Conservation (phyloP, 2,329 filamentous ascomycete species). For the Fusarium liriodendri region DNA sequence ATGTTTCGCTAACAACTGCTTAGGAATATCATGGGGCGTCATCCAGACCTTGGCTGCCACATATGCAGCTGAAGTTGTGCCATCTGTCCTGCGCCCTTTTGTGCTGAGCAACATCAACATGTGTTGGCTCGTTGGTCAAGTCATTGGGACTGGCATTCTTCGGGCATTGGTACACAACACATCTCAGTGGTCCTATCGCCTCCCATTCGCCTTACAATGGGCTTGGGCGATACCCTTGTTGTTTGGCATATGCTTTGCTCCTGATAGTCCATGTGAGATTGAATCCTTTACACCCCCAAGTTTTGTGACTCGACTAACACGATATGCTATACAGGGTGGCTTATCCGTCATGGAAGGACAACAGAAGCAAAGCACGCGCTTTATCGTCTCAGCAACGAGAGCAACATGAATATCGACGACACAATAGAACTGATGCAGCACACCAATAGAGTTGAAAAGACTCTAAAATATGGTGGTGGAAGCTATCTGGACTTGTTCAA, state of each 20-base stretch:
- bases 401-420: slow-evolving; percentile 54
- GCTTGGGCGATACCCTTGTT: slow-evolving; percentile 52
- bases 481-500: slow-evolving; percentile 36
- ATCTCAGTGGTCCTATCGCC: slow-evolving; percentile 45
- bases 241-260: slow-evolving; percentile 49
- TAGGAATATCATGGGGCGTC: slow-evolving; percentile 48
- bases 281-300: background rate
- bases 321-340: slow-evolving; percentile 43
- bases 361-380: slow-evolving; percentile 48
- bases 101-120: slow-evolving; percentile 55
- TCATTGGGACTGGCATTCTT: slow-evolving; percentile 51
- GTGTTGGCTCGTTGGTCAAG: slow-evolving; percentile 56
- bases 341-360: slow-evolving; percentile 50
- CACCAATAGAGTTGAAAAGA: slow-evolving; percentile 57
- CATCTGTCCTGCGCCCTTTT: slow-evolving; percentile 48
- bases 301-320: background rate
- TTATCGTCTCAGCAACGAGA: slow-evolving; percentile 44
- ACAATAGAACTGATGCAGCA: slow-evolving; percentile 55
- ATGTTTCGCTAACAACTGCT: background rate
- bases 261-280: slow-evolving; percentile 54
- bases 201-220: slow-evolving; percentile 57
- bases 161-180: slow-evolving; percentile 45
- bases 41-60: slow-evolving; percentile 53
- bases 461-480: slow-evolving; percentile 49
- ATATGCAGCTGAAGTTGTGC: slow-evolving; percentile 54